Conservation (phyloP, 192 early-diverging fungal species). For the Polychytrium aggregatum region DNA sequence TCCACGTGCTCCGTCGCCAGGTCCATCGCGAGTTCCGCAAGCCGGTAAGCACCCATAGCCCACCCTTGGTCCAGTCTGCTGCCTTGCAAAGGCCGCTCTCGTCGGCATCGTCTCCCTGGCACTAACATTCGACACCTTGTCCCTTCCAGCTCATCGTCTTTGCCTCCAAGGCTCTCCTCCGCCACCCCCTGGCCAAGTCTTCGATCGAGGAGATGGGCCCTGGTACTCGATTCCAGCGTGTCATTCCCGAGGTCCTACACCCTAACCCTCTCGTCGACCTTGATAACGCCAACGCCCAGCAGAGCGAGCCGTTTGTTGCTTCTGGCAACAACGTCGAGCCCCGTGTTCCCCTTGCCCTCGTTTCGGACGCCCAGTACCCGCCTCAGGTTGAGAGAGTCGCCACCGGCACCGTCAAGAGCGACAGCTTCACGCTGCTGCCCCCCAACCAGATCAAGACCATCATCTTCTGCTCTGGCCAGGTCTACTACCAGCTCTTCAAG, state of each 20-base stretch:
- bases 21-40: slow-evolving; percentile 96
- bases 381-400: neutral
- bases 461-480: slow-evolving; percentile 93
- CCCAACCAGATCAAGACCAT: slow-evolving; percentile 84
- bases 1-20: slow-evolving; percentile 90
- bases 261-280: slow-evolving; percentile 54
- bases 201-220: slow-evolving; percentile 68
- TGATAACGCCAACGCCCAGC: slow-evolving; percentile 7
- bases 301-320: slow-evolving; percentile 9
- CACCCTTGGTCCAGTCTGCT: too few species aligned
- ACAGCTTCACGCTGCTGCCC: slow-evolving; percentile 51
- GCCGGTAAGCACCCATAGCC: slow-evolving; percentile 50
- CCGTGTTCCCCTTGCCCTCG: slow-evolving; percentile 31
- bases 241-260: slow-evolving; percentile 78
- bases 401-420: slow-evolving; percentile 1
- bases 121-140: neutral
- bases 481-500: slow-evolving; percentile 85
- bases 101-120: neutral
- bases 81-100: too few species aligned
- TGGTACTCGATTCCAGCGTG: slow-evolving; percentile 74
- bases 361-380: slow-evolving; percentile 12
- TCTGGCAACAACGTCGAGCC: slow-evolving; percentile 38
- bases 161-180: slow-evolving; percentile 82
- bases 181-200: slow-evolving; percentile 87
- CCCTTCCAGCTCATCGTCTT: slow-evolving; percentile 51